These are phyloP conservation scores for Cucumis sativus DNA, from an alignment of 306 rosid genomes.

Conservation along the genomic window Cucumber_9930_V3 NC_026658.2:25033001-25033500, in stretches of 20 bases:
- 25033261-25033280: neutral
- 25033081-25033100: neutral
- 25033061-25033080: neutral
- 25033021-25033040: neutral
- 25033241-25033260: constrained; percentile 7
- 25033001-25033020: neutral
- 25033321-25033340: neutral
- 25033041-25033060: neutral
- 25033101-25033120: neutral
- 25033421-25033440: constrained; percentile 37
- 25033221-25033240: neutral
- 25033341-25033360: constrained; percentile 52
- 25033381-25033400: constrained; percentile 44
- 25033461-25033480: constrained; percentile 41
- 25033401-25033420: constrained; percentile 42
- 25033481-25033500: constrained; percentile 49
- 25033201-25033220: neutral
- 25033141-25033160: neutral
- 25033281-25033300: neutral
- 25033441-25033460: constrained; percentile 28
- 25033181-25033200: neutral
- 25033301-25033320: neutral
- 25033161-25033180: neutral
- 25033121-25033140: neutral
- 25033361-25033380: constrained; percentile 39